phyloP scores from a whole-genome alignment of 2,329 filamentous ascomycete species.

The Diaporthe caulivora region DNA sequence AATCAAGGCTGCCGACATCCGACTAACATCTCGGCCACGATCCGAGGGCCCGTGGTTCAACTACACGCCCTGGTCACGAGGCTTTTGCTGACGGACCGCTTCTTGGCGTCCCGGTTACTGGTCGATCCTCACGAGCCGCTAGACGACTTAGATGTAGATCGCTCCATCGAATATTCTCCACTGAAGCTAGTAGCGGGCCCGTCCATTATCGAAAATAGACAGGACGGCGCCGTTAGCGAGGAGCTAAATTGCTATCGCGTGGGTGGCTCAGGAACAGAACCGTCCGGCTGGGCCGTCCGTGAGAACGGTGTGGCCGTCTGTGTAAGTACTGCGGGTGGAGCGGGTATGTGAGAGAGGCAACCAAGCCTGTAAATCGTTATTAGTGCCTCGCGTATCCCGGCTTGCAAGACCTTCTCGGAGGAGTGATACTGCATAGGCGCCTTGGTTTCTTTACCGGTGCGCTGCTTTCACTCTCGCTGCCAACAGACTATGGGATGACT shows the following conservation, averaged over 20 bases:
- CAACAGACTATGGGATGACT: constrained; percentile 17
- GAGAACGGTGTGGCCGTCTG: background rate
- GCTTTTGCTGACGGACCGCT: constrained; percentile 14
- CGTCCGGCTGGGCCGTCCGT: background rate
- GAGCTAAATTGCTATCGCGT: background rate
- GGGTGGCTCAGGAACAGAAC: constrained; percentile 15
- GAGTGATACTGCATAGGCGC: background rate
- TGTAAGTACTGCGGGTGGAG: background rate
- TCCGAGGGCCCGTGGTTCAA: constrained; percentile 14
- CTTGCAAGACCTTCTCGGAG: background rate
- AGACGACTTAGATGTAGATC: background rate
- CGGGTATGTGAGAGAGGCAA: background rate
- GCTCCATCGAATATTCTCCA: background rate
- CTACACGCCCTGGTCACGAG: constrained; percentile 17
- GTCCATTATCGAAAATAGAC: background rate
- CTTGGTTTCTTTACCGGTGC: background rate
- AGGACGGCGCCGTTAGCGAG: background rate
- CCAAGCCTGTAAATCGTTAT: background rate
- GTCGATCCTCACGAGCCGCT: background rate
- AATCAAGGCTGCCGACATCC: constrained; percentile 9
- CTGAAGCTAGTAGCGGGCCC: background rate
- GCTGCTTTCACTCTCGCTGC: background rate
- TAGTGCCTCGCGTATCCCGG: constrained; percentile 3
- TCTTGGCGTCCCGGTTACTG: constrained; percentile 3
- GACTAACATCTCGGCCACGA: constrained; percentile 3